These are phyloP conservation scores for Ilex paraguariensis DNA, from an alignment of 305 asterid genomes.

Conservation along the genomic window DNA sequence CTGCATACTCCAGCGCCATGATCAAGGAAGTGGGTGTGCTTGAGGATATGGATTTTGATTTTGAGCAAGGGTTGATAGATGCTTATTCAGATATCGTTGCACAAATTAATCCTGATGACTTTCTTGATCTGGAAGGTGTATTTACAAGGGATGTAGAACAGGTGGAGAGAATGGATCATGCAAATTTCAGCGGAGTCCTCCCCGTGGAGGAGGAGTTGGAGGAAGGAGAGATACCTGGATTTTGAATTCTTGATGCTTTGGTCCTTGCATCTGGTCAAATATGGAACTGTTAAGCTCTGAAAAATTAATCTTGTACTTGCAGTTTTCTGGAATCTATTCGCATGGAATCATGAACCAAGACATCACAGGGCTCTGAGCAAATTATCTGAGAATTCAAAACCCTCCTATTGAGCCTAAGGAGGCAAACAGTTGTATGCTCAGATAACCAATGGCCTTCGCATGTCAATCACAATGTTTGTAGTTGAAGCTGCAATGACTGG, in stretches of 20 bases:
- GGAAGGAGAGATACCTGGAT: constrained; percentile 70
- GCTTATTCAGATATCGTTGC: constrained; percentile 26
- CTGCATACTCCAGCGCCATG: constrained; percentile 12
- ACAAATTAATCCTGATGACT: constrained; percentile 25
- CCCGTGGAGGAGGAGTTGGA: constrained; percentile 57
- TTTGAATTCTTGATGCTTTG: not conserved
- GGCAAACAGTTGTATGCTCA: too few species aligned
- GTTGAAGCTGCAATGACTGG: too few species aligned
- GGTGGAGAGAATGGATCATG: constrained; percentile 10
- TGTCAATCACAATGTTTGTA: too few species aligned
- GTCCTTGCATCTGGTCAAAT: too few species aligned
- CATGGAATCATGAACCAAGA: too few species aligned
- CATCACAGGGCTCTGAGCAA: too few species aligned
- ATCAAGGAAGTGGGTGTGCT: constrained; percentile 30
- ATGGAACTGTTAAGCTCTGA: too few species aligned
- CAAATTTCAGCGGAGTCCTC: constrained; percentile 2
- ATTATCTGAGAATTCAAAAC: too few species aligned
- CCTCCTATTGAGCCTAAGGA: too few species aligned
- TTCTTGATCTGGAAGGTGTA: constrained; percentile 36
- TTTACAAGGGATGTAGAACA: constrained; percentile 15
- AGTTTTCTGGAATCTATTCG: too few species aligned
- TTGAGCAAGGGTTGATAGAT: constrained; percentile 31
- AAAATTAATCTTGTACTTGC: too few species aligned
- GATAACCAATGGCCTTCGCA: too few species aligned
- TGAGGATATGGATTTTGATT: constrained; percentile 38